Evolutionary conservation across 306 rosid genomes (phyloP), one percentile per base, ranked within the genome.

Genomic region (Prosopis cineraria): DNA sequence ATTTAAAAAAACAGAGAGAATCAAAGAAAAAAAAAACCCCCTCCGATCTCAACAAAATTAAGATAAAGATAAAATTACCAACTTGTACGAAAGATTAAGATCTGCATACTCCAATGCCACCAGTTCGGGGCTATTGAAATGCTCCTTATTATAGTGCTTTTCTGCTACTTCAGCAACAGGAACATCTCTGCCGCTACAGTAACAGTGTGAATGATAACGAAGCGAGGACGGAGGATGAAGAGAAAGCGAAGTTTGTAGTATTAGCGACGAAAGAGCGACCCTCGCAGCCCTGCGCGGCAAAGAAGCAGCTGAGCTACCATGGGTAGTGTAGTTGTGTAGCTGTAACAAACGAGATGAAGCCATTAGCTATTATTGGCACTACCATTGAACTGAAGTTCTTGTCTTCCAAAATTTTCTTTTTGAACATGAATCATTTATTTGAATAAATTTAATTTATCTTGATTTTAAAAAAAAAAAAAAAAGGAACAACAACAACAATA

Each of bases 31-130:
- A 20, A n/a, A n/a, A n/a, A n/a, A n/a, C n/a, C 14, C 39, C 41
- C 3, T 6, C 10, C 0, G 19, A 7, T 47, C 62, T 24, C 7
- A 7, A 24, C 1, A 6, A 7, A 24, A 52, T 7, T 1, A 68
- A 8, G 3, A 3, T 55, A 24, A 22, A 25, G 40, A 20, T 1
- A 4, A 67, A 14, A 77, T 9, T 58, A 78, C 88, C 87, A 77
- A 68, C 59, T 77, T 78, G 91, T 70, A 76, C n/a, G 92, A 75
- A 76, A 94, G 97, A 73, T 89, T 89, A 77, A 94, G 97, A 74
- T 94, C 97, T 0, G 93, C 87, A 68, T 92, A 90, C 84, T 94
- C 98, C 76, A 84, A 63, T 30, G 92, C 91, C 16, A 94, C 98
- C 7, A 94, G 84, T 34, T 85, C 86, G 3, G 98, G 75, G 88